Evolutionary conservation across 371 early-diverging fungal species (phyloP).

Genomic region (Mucor plumbeus): DNA sequence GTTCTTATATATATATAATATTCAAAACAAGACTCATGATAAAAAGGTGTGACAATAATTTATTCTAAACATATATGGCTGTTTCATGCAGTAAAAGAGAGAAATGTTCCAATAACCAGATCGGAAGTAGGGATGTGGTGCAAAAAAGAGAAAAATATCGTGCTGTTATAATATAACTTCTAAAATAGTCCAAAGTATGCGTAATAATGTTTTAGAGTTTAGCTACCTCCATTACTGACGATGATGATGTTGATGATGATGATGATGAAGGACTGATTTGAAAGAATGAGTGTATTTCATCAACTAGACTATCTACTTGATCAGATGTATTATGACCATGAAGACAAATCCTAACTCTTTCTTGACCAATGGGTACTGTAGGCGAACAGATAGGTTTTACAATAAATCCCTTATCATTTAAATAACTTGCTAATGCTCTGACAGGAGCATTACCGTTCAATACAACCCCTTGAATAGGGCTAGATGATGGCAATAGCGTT

Average conservation of each 20-base stretch:
- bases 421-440: constrained; percentile 58
- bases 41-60: not conserved
- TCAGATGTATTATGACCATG: constrained; percentile 74
- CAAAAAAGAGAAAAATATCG: not conserved
- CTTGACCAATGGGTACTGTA: constrained; percentile 80
- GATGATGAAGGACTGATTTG: constrained; percentile 16
- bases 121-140: not conserved
- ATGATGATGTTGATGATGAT: not conserved
- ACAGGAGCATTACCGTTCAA: constrained; percentile 73
- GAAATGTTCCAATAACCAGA: not conserved
- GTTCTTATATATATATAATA: not conserved
- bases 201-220: not conserved
- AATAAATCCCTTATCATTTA: constrained; percentile 68
- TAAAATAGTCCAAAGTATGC: not conserved
- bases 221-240: not conserved
- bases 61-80: not conserved
- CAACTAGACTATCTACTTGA: constrained; percentile 61
- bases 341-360: constrained; percentile 82
- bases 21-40: not conserved
- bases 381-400: constrained; percentile 84
- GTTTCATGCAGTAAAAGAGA: not conserved
- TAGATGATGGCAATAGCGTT: constrained; percentile 62
- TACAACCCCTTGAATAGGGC: constrained; percentile 81
- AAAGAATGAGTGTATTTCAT: constrained; percentile 55
- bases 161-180: not conserved